A percentile compares a stretch with the other conserved stretches of the same genome.
These are phyloP conservation scores for Quercus cerris DNA, from an alignment of 306 rosid species.

Conservation along the genomic window DNA sequence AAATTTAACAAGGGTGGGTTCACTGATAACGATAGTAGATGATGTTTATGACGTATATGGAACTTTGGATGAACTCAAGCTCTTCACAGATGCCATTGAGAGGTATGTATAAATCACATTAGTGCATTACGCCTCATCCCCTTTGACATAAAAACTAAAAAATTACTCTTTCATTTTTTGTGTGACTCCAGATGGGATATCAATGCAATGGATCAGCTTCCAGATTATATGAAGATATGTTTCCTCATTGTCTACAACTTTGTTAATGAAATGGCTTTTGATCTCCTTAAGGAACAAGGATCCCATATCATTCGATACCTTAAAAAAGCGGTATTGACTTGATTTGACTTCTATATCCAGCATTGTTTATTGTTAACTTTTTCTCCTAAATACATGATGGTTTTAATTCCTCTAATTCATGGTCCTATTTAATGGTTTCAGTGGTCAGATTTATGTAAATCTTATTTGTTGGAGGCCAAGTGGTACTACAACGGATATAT, in stretches of 20 bases:
- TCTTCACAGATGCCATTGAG: too few species aligned
- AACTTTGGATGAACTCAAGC: too few species aligned
- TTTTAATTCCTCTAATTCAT: neutral
- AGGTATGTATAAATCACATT: too few species aligned
- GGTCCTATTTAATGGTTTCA: neutral
- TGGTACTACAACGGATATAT: slow-evolving; percentile 21
- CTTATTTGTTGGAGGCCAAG: slow-evolving; percentile 15
- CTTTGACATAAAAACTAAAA: too few species aligned
- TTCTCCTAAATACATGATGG: too few species aligned
- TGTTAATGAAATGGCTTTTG: slow-evolving; percentile 11
- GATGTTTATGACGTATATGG: too few species aligned
- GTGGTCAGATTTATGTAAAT: slow-evolving; percentile 29
- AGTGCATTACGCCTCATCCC: too few species aligned
- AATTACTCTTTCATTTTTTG: too few species aligned
- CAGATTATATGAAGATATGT: slow-evolving; percentile 21
- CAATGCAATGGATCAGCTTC: slow-evolving; percentile 15
- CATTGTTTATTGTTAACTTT: too few species aligned
- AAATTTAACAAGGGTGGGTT: neutral
- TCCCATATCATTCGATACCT: neutral
- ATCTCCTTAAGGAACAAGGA: neutral
- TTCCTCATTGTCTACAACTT: neutral
- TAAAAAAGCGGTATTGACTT: neutral
- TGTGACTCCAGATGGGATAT: slow-evolving; percentile 10
- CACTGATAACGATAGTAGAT: neutral
- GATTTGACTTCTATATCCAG: neutral